These are phyloP conservation scores for Hsuehochloa calcarea DNA, from an alignment of 176 grass and related monocot genomes.

Conservation along the genomic window DNA sequence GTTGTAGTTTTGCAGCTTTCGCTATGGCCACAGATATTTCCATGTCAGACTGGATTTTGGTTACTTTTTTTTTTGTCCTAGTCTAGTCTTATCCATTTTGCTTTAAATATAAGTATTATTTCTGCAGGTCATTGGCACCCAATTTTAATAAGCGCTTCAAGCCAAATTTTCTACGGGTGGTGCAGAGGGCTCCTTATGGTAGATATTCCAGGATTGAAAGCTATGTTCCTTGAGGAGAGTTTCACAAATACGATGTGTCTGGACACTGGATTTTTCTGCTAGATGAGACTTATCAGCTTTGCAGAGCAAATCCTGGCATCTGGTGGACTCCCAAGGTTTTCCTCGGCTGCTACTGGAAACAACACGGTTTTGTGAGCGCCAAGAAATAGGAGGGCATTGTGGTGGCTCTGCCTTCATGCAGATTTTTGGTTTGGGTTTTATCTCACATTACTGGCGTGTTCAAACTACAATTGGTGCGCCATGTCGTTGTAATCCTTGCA, in stretches of 20 bases:
- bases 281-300: slow-evolving; percentile 1
- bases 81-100: neutral
- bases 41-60: neutral
- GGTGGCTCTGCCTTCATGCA: neutral
- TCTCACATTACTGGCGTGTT: neutral
- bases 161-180: slow-evolving; percentile 35
- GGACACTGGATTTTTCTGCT: slow-evolving; percentile 1
- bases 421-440: neutral
- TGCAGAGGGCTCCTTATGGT: slow-evolving; percentile 53
- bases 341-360: neutral
- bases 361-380: neutral
- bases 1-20: slow-evolving; percentile 8
- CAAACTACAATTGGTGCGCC: neutral
- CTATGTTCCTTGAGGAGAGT: slow-evolving; percentile 41
- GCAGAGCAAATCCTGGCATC: slow-evolving; percentile 1
- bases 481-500: neutral
- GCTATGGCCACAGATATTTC: neutral
- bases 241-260: neutral
- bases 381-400: neutral
- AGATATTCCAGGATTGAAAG: slow-evolving; percentile 55
- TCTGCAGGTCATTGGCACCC: slow-evolving; percentile 31
- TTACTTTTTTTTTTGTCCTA: neutral
- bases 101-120: slow-evolving; percentile 5
- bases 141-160: slow-evolving; percentile 59
- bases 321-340: neutral